Evolutionary conservation across 495 filamentous ascomycete species (phyloP).

Genomic region (Aspergillus affinis): DNA sequence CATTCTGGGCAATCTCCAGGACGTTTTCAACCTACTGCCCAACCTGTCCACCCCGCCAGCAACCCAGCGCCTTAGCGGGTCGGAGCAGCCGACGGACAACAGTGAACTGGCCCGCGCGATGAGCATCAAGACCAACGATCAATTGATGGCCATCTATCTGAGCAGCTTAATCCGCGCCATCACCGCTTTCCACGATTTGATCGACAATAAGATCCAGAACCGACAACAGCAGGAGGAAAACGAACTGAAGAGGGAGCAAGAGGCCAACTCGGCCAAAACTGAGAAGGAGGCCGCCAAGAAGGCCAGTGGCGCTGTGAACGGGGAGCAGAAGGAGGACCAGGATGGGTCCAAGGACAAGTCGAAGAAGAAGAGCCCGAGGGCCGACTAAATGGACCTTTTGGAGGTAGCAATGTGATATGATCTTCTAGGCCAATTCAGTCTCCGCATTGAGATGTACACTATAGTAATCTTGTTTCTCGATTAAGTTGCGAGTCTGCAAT

Average conservation of each 20-base stretch:
- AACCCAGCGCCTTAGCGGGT: conserved; percentile 44
- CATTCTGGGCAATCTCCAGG: conserved; percentile 95
- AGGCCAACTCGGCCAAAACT: conserved; percentile 52
- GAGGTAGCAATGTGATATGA: conserved; percentile 29
- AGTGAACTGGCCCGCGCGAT: conserved; percentile 89
- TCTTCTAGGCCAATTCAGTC: conserved; percentile 27
- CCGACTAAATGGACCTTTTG: conserved; percentile 17
- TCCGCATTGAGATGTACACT: conserved; percentile 31
- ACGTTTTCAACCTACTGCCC: conserved; percentile 97
- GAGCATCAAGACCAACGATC: conserved; percentile 99
- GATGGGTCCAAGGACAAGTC: conserved; percentile 59
- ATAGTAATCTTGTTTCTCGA: conserved; percentile 13
- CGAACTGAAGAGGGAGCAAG: conserved; percentile 76
- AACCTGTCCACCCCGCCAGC: conserved; percentile 85
- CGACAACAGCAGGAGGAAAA: conserved; percentile 94
- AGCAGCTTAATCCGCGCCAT: conserved; percentile 96
- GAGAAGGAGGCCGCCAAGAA: conserved; percentile 66
- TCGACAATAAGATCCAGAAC: conserved; percentile 99
- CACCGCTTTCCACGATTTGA: conserved; percentile 97
- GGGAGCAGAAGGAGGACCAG: conserved; percentile 68
- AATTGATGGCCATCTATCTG: conserved; percentile 96
- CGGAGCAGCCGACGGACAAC: conserved; percentile 55
- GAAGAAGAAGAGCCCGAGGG: conserved; percentile 56
- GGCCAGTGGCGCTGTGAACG: conserved; percentile 54
- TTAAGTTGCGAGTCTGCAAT: background rate